Base-by-base conservation (phyloP, 805 yeast genomes). In the Cyberlindnera maclurae region DNA sequence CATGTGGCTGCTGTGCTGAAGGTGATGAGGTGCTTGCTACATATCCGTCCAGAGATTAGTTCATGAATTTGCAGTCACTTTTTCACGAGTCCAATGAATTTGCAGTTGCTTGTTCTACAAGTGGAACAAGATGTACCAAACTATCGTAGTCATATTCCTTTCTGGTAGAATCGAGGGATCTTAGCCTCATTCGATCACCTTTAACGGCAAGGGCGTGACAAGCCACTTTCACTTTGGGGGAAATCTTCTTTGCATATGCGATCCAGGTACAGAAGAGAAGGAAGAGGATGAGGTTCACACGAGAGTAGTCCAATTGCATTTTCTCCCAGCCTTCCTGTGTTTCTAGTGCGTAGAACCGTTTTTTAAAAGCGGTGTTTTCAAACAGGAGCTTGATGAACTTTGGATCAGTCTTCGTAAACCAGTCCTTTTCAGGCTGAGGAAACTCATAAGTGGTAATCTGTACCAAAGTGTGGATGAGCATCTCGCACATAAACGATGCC, bases 1-100 rank as follows among this genome's bases (percentile, higher is more conserved):
- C 90, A 84, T 55, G 69, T 83, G 17, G 59, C 73, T 12, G 78
- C 87, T 0, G 93, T 84, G 10, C 67, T 73, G 24, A 81, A 77
- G 49, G 65, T 75, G 46, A 58, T 83, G 51, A 75, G 70, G 35
- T 71, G 70, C 36, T 57, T 83, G 40, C 73, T 75, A 1, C 87
- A 82, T 55, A 57, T 82, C 22, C 37, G 44, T 26, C 41, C 40
- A 26, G 41, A 38, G 15, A 3, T 35, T 13, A 12, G n/a, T n/a
- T 24, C 16, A 13, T 26, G n/a, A 10, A 8, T 26, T 17, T 3
- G 13, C 18, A 13, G 24, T 18, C 5, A 26, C 9, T 6, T 12
- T 9, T 6, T 26, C n/a, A n/a, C n/a, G n/a, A n/a, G n/a, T n/a
- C n/a, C n/a, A n/a, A 13, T 26, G n/a, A 10, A 8, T 26, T 17